phyloP scores from a whole-genome alignment of 345 rosid genomes.

The Brassica cretica region DNA sequence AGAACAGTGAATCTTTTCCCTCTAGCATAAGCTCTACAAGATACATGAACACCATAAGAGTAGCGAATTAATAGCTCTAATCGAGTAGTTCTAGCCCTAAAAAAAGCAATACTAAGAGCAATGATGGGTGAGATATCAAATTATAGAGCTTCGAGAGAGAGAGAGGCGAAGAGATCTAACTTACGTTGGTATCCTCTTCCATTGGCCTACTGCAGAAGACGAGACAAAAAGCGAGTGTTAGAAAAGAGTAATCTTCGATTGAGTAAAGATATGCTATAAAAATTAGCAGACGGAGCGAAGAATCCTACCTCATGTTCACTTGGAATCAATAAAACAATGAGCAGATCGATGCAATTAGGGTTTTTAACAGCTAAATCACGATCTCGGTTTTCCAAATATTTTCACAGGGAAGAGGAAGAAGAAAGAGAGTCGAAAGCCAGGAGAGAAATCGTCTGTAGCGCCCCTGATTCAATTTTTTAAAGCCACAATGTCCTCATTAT shows the following conservation, averaged over 20 bases:
- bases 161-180: conserved; percentile 8
- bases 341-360: background rate
- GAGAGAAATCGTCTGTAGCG: too few species aligned
- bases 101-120: background rate
- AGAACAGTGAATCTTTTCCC: too few species aligned
- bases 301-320: background rate
- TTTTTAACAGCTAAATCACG: background rate
- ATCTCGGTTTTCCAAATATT: too few species aligned
- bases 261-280: background rate
- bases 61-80: background rate
- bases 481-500: too few species aligned
- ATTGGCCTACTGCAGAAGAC: conserved; percentile 55
- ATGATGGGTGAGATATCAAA: background rate
- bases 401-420: too few species aligned
- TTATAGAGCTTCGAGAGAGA: background rate
- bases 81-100: background rate
- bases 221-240: background rate
- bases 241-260: background rate
- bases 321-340: background rate
- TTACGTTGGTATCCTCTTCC: conserved; percentile 67
- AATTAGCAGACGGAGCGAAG: background rate
- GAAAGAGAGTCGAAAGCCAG: too few species aligned
- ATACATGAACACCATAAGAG: conserved; percentile 3
- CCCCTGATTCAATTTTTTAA: too few species aligned
- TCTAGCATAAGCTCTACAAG: background rate